Evolutionary conservation across 2,329 filamentous ascomycete genomes (phyloP).

Genomic region (Venturia pyrina): DNA sequence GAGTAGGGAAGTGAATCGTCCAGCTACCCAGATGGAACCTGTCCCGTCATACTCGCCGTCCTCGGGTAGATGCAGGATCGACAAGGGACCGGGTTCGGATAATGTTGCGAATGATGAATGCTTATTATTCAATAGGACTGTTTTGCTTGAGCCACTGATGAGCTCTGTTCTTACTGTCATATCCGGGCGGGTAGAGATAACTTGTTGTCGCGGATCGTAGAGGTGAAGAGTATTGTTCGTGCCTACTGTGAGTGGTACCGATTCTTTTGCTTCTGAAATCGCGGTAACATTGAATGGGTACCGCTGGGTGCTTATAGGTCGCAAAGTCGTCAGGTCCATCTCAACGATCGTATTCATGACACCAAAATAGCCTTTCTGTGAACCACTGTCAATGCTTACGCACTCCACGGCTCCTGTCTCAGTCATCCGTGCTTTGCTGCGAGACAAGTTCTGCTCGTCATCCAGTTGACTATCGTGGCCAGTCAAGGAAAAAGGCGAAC

Average conservation of each 20-base stretch:
- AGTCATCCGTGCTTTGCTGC: conserved; percentile 50
- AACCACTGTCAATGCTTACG: conserved; percentile 63
- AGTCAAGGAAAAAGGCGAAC: conserved; percentile 53
- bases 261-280: conserved; percentile 58
- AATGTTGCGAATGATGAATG: conserved; percentile 52
- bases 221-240: conserved; percentile 74
- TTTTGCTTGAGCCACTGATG: not conserved
- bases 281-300: conserved; percentile 80
- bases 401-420: conserved; percentile 67
- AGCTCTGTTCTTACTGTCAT: not conserved
- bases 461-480: conserved; percentile 25
- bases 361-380: conserved; percentile 66
- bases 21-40: conserved; percentile 66
- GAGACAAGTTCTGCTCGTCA: conserved; percentile 32
- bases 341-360: conserved; percentile 69
- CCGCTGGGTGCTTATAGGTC: conserved; percentile 55
- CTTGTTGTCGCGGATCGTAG: conserved; percentile 57
- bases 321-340: conserved; percentile 66
- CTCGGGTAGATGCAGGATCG: conserved; percentile 65
- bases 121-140: not conserved
- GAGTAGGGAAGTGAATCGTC: conserved; percentile 78
- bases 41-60: conserved; percentile 46
- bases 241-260: conserved; percentile 70
- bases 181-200: conserved; percentile 17
- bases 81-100: conserved; percentile 70